These are phyloP conservation scores for Raphanus sativus DNA, from an alignment of 345 rosid species.

Conservation along the genomic window DNA sequence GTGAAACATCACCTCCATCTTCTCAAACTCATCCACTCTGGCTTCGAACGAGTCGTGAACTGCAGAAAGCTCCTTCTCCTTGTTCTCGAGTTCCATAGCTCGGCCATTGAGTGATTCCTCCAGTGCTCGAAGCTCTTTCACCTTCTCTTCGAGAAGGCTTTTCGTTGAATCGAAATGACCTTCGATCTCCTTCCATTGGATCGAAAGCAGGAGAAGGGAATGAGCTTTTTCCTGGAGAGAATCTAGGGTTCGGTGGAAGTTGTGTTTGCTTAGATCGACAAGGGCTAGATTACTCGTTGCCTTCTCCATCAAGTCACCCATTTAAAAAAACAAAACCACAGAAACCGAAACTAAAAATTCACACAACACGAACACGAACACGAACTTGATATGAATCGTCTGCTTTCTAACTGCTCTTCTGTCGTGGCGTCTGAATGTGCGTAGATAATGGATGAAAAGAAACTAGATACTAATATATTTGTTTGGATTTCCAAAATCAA, in stretches of 20 bases:
- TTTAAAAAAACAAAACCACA: not conserved
- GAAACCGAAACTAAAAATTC: not conserved
- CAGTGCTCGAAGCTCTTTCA: not conserved
- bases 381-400: not conserved
- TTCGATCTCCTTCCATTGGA: not conserved
- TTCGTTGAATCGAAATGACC: not conserved
- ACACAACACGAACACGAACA: not conserved
- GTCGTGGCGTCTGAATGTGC: not conserved
- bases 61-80: not conserved
- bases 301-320: conserved; percentile 14
- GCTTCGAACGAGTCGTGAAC: not conserved
- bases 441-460: not conserved
- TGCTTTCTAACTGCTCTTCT: not conserved
- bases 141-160: not conserved
- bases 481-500: not conserved
- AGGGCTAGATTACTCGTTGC: not conserved
- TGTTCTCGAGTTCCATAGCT: not conserved
- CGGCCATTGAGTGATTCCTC: not conserved
- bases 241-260: not conserved
- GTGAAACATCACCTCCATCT: not conserved
- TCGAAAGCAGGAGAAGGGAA: not conserved
- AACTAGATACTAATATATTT: not conserved
- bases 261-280: not conserved
- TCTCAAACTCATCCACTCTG: not conserved
- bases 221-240: not conserved